These are phyloP conservation scores for Carpinus viminea DNA, from an alignment of 306 rosid genomes.

Conservation along the genomic window DNA sequence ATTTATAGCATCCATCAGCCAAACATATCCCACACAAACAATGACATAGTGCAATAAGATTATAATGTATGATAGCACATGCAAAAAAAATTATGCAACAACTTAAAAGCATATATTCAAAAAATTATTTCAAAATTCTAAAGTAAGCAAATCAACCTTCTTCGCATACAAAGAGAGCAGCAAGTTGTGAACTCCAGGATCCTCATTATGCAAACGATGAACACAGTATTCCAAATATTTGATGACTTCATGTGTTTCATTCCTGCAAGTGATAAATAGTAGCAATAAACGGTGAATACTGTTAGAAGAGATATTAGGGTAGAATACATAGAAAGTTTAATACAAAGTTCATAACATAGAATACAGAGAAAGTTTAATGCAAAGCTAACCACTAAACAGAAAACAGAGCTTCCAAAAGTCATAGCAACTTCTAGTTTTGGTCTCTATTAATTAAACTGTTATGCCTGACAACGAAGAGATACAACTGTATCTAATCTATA, in stretches of 20 bases:
- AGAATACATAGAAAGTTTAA: not conserved
- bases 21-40: not conserved
- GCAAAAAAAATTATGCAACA: not conserved
- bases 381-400: not conserved
- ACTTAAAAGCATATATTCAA: not conserved
- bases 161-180: constrained; percentile 91
- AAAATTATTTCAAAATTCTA: constrained; percentile 5
- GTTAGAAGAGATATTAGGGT: no score
- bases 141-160: constrained; percentile 64
- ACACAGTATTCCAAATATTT: constrained; percentile 93
- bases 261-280: constrained; percentile 53
- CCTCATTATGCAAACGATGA: constrained; percentile 92
- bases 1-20: not conserved
- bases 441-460: not conserved
- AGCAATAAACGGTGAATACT: constrained; percentile 13
- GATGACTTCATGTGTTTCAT: constrained; percentile 97
- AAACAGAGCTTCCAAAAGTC: not conserved
- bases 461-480: not conserved
- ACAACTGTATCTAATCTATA: not conserved
- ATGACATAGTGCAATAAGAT: not conserved
- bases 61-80: constrained; percentile 3
- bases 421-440: not conserved
- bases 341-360: not conserved
- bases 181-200: constrained; percentile 96
- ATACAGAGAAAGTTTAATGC: not conserved